Conservation (phyloP, 1,139 yeast species). For the Starmera stellimalicola region DNA sequence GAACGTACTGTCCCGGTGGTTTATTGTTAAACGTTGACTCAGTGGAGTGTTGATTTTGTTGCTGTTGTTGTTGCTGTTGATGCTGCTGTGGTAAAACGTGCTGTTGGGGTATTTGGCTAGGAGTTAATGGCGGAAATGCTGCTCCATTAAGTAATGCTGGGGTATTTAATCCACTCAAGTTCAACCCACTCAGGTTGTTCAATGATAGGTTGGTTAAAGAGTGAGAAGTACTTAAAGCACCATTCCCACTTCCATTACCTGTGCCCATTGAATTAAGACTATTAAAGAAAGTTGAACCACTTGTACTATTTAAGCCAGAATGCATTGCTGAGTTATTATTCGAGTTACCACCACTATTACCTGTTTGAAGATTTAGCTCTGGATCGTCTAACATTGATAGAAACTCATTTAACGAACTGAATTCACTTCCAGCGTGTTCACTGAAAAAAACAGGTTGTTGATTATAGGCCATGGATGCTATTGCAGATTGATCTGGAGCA, state of each 20-base stretch:
- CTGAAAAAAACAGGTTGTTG: constrained; percentile 77
- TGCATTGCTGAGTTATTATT: neutral
- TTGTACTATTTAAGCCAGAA: constrained; percentile 1
- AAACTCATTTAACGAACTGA: constrained; percentile 83
- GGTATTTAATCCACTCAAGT: constrained; percentile 13
- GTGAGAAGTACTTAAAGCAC: constrained; percentile 9
- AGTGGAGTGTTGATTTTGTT: constrained; percentile 1
- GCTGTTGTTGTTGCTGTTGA: constrained; percentile 5
- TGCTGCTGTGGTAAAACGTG: constrained; percentile 3
- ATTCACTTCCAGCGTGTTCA: constrained; percentile 91
- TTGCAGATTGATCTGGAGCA: constrained; percentile 6
- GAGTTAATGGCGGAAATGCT: constrained; percentile 4
- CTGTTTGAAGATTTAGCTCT: constrained; percentile 8
- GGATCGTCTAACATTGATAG: constrained; percentile 88
- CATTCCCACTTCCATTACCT: too few species aligned
- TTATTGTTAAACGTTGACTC: constrained; percentile 4
- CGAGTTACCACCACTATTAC: constrained; percentile 2
- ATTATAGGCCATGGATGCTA: constrained; percentile 26
- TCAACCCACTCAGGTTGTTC: constrained; percentile 12
- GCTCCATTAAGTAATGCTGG: constrained; percentile 8
- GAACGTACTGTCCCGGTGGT: constrained; percentile 4
- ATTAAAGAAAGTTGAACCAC: constrained; percentile 1
- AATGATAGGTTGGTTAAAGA: constrained; percentile 18
- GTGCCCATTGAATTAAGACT: too few species aligned
- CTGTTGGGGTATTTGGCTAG: constrained; percentile 1